Base-by-base conservation (phyloP, 306 rosid genomes). In the Glycyrrhiza uralensis region DNA sequence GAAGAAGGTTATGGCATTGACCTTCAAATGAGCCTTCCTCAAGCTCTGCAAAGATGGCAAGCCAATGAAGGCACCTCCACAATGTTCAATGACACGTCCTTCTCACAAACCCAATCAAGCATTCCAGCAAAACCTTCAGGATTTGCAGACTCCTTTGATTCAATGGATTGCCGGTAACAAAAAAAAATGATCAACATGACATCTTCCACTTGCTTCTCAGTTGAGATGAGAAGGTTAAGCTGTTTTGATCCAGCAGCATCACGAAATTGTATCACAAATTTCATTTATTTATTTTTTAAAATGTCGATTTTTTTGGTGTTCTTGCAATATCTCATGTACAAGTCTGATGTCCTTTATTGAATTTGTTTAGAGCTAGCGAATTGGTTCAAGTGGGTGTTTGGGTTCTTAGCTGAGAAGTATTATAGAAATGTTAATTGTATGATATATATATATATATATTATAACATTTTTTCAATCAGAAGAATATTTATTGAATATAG, bases 31-130 rank as follows among this genome's bases (percentile, higher is more conserved):
- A 86, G 86, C 85, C 89, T 92, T 66, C 97, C 97, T 70, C 97
- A 90, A 73, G 96, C 92, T 33, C 77, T 93, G 13, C 89, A 85
- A 79, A 89, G 96, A 81, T 93, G 98, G 97, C 97, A 89, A 82
- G 94, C 97, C 75, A 81, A 83, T 82, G 97, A 94, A 86, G 97
- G 97, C 69, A 86, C 97, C 70, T 89, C 97, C 30, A 74, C 91
- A 26, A 77, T 79, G 83, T 89, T 91, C 46, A 83, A 86, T 39
- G 90, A 85, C 79, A 32, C 75, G 30, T 94, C 97, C 38, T 76
- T 70, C 77, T 89, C 98, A 2, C 89, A 89, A 47, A 83, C 88
- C 36, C 97, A 94, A 54, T 82, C 96, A 29, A 94, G 98, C 87
- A 94, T 94, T 36, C 90, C 96, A 19, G 85, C 96, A 5, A 91